phyloP scores from a whole-genome alignment of 2,329 filamentous ascomycete species.

The Amesomyces nigricolor region DNA sequence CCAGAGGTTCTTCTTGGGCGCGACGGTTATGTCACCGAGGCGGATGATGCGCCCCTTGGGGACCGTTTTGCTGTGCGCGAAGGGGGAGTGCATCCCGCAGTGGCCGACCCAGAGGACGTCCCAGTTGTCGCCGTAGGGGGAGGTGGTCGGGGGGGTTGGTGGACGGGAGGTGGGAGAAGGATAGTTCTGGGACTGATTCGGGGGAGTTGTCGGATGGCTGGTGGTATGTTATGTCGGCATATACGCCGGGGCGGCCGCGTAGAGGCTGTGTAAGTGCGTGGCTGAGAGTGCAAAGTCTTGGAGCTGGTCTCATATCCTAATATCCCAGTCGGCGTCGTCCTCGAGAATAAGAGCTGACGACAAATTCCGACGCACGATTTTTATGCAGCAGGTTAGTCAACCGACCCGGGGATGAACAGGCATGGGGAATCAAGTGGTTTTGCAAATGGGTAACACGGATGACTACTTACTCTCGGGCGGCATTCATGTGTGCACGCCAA shows the following conservation, averaged over 20 bases:
- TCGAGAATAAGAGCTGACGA: not conserved
- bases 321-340: not conserved
- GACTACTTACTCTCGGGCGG: not conserved
- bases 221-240: slow-evolving; percentile 28
- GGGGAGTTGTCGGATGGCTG: slow-evolving; percentile 10
- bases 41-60: slow-evolving; percentile 31
- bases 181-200: slow-evolving; percentile 14
- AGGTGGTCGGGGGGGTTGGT: slow-evolving; percentile 22
- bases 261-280: slow-evolving; percentile 20
- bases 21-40: slow-evolving; percentile 31
- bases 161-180: slow-evolving; percentile 20
- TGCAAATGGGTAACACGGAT: too few relatives aligned
- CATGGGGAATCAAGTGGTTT: too few relatives aligned
- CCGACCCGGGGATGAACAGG: too few relatives aligned
- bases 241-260: not conserved
- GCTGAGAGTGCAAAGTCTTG: not conserved
- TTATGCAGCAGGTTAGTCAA: not conserved
- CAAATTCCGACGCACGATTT: not conserved
- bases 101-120: slow-evolving; percentile 47
- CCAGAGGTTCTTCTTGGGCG: slow-evolving; percentile 31
- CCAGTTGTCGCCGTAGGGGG: slow-evolving; percentile 46
- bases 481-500: not conserved
- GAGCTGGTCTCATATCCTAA: not conserved
- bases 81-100: slow-evolving; percentile 34
- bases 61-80: slow-evolving; percentile 17